Percentiles rank a stretch among this genome's conserved stretches.
phyloP scores from a whole-genome alignment of 495 filamentous ascomycete genomes.

The Aspergillus taichungensis region DNA sequence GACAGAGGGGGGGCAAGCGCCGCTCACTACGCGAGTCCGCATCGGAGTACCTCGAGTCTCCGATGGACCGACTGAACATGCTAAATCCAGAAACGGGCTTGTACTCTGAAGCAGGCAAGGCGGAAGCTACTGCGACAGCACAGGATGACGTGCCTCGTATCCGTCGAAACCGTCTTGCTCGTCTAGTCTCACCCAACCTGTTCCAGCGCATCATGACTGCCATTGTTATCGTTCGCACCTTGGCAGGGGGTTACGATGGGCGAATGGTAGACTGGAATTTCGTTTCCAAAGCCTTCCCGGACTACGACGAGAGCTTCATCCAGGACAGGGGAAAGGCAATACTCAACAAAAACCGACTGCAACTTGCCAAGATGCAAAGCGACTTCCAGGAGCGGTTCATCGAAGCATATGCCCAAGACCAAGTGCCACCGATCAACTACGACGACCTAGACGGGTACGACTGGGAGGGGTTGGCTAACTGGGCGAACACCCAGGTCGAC shows the following conservation, averaged over 20 bases:
- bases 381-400: conserved; percentile 72
- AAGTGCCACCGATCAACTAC: conserved; percentile 64
- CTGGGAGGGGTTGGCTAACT: conserved; percentile 66
- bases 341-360: conserved; percentile 47
- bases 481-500: conserved; percentile 50
- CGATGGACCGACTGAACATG: no score
- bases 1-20: no score
- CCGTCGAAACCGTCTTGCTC: conserved; percentile 19
- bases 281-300: conserved; percentile 55
- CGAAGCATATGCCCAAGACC: conserved; percentile 60
- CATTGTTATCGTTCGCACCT: conserved; percentile 62
- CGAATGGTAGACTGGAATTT: conserved; percentile 65
- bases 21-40: no score
- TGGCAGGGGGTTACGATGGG: conserved; percentile 63
- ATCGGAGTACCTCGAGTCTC: no score
- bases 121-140: not conserved
- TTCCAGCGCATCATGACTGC: conserved; percentile 48
- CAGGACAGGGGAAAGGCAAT: conserved; percentile 52
- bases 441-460: conserved; percentile 63
- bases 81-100: no score
- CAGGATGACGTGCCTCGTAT: not conserved
- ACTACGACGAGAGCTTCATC: conserved; percentile 47
- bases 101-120: no score
- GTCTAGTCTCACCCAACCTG: conserved; percentile 16
- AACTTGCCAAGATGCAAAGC: conserved; percentile 59